Conservation (phyloP, 2,329 filamentous ascomycete genomes). For the Sclerotinia subarctica region DNA sequence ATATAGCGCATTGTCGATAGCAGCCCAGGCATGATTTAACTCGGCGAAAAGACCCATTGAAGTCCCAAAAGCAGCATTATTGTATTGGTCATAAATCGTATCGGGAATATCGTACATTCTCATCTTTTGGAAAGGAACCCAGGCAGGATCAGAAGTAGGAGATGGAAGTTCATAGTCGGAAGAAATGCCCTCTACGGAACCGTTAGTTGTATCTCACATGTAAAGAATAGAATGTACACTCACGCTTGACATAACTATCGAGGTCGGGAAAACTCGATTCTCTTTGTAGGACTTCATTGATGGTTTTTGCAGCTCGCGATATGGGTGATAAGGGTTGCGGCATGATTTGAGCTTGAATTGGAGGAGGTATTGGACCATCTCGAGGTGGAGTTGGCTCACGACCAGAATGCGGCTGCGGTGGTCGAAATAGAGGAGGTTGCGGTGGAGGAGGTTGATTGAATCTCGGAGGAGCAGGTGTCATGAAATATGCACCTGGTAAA, state of each 20-base stretch:
- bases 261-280: conserved; percentile 85
- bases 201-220: conserved; percentile 33
- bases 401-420: conserved; percentile 17
- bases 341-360: conserved; percentile 2
- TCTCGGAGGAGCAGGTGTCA: conserved; percentile 64
- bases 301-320: conserved; percentile 74
- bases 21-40: conserved; percentile 91
- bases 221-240: conserved; percentile 41
- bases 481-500: conserved; percentile 71
- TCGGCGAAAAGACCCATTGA: conserved; percentile 93
- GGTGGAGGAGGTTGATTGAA: conserved; percentile 47
- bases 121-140: conserved; percentile 85
- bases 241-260: conserved; percentile 84
- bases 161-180: conserved; percentile 83
- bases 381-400: conserved; percentile 29
- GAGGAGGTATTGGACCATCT: conserved; percentile 21
- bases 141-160: conserved; percentile 57
- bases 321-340: conserved; percentile 60
- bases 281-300: conserved; percentile 72
- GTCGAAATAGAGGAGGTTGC: conserved; percentile 47
- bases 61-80: conserved; percentile 81
- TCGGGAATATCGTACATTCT: conserved; percentile 89
- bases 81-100: conserved; percentile 87
- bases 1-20: conserved; percentile 93
- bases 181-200: conserved; percentile 70